These are phyloP conservation scores for Fraxinus sp. DNA, from an alignment of 305 asterid genomes.

Conservation along the genomic window DNA sequence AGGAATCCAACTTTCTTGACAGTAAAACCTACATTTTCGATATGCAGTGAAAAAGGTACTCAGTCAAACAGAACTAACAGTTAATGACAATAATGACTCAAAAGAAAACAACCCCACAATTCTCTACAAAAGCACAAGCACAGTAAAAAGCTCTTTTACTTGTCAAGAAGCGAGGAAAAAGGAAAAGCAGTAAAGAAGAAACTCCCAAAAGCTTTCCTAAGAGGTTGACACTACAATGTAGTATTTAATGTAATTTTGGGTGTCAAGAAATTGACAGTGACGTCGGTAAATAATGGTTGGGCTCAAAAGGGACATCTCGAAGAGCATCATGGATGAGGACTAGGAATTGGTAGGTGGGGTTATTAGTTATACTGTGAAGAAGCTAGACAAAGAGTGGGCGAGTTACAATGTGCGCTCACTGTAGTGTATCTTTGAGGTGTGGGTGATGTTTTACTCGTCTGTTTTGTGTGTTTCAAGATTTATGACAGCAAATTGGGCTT, in stretches of 20 bases:
- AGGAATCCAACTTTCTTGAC: constrained; percentile 26
- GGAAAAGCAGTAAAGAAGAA: background rate
- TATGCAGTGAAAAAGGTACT: constrained; percentile 20
- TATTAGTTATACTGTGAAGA: constrained; percentile 34
- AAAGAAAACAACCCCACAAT: constrained; percentile 20
- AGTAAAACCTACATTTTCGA: constrained; percentile 25
- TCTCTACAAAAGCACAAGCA: constrained; percentile 14
- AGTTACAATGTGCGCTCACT: constrained; percentile 10
- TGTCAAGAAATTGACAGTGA: constrained; percentile 37
- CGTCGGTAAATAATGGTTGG: constrained; percentile 31
- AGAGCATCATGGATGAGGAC: constrained; percentile 27
- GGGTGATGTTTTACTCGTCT: constrained; percentile 1
- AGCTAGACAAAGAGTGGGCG: background rate
- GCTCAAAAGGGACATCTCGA: constrained; percentile 31
- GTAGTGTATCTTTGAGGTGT: background rate
- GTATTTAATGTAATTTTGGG: constrained; percentile 29
- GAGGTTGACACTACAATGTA: constrained; percentile 27
- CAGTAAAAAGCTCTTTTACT: constrained; percentile 1
- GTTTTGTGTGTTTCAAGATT: background rate
- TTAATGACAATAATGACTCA: constrained; percentile 20
- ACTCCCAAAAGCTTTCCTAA: constrained; percentile 21
- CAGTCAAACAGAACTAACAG: constrained; percentile 23
- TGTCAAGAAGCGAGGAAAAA: constrained; percentile 37
- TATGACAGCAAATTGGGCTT: background rate
- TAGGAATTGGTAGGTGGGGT: constrained; percentile 39